Evolutionary conservation across 305 asterid species (phyloP).

Genomic region (Solanum hybrid): DNA sequence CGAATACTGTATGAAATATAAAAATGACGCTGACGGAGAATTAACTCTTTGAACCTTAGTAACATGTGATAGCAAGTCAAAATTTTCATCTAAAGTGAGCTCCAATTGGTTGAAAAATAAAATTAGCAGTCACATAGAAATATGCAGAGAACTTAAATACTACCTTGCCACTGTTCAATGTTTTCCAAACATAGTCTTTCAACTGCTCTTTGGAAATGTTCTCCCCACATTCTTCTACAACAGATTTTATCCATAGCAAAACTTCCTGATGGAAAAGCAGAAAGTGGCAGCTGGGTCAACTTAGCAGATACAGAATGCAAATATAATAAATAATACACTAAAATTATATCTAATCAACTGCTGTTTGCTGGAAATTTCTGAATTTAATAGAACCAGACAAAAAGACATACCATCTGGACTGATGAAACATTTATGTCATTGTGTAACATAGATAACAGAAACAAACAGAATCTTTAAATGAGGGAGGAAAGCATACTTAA

Average conservation of each 20-base stretch:
- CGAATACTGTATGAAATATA: background rate
- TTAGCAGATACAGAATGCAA: background rate
- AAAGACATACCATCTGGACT: background rate
- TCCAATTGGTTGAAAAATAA: background rate
- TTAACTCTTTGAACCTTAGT: background rate
- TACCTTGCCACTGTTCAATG: conserved; percentile 83
- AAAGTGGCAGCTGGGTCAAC: too few relatives aligned
- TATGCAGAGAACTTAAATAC: background rate
- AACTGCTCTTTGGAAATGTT: too few relatives aligned
- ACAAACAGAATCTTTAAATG: background rate
- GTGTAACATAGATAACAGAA: background rate
- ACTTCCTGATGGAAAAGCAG: too few relatives aligned
- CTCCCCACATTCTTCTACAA: too few relatives aligned
- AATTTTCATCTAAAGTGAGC: background rate
- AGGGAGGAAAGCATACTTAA: background rate
- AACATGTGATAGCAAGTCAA: background rate
- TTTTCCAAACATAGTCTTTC: too few relatives aligned
- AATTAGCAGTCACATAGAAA: background rate
- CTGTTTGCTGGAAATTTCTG: background rate
- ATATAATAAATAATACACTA: background rate
- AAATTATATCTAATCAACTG: background rate
- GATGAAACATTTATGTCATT: background rate
- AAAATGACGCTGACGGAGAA: background rate
- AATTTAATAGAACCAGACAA: background rate
- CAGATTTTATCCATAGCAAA: too few relatives aligned